Conservation (phyloP, 2,329 filamentous ascomycete species). For the Colletotrichum brevisporum region DNA sequence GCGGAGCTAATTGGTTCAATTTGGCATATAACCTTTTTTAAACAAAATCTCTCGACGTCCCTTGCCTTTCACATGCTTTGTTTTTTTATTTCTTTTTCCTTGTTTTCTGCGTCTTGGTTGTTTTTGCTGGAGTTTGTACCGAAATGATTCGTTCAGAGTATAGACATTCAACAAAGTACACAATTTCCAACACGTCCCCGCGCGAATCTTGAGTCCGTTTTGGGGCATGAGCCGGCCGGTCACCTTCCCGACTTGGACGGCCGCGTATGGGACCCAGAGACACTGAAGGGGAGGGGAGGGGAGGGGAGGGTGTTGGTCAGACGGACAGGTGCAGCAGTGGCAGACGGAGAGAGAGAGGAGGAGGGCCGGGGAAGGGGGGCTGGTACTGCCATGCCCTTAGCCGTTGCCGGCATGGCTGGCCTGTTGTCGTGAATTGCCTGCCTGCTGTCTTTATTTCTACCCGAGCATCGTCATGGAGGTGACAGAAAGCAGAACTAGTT, state of each 20-base stretch:
- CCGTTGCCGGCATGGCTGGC: not conserved
- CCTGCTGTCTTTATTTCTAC: not conserved
- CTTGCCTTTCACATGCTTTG: conserved; percentile 1
- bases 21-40: conserved; percentile 27
- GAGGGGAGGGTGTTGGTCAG: not conserved
- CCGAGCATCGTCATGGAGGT: not conserved
- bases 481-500: not conserved
- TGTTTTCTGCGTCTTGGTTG: not conserved
- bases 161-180: conserved; percentile 20
- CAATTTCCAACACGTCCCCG: not conserved
- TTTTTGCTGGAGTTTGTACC: conserved; percentile 1
- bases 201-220: not conserved
- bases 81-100: not conserved
- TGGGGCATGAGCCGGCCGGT: not conserved
- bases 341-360: not conserved
- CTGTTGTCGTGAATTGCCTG: not conserved
- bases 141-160: conserved; percentile 25
- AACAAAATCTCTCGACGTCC: not conserved
- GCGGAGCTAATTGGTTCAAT: conserved; percentile 25
- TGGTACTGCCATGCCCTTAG: not conserved
- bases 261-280: not conserved
- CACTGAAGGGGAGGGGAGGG: no score
- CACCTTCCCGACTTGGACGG: not conserved
- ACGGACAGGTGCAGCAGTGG: not conserved
- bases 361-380: no score